Evolutionary conservation across 2,329 filamentous ascomycete species (phyloP), one percentile per base, ranked within the genome.

Genomic region (Alternaria brassicicola): DNA sequence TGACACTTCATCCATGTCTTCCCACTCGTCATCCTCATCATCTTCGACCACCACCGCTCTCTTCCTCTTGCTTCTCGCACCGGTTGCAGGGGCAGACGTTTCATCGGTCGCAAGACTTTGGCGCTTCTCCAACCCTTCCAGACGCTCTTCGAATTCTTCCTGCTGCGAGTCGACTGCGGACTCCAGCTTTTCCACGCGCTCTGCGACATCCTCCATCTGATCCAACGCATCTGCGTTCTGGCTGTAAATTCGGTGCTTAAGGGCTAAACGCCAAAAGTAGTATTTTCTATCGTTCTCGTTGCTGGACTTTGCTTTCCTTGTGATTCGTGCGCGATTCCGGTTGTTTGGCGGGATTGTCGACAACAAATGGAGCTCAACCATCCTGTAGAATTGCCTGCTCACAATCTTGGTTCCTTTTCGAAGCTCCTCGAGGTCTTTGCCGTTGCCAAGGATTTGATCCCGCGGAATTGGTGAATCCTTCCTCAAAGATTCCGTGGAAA

Each of bases 201-300:
- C 90, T 0, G 79, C 75, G 5, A 81, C 80, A 53, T 92, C 89
- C 33, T 74, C 69, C 38, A 94, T 78, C 75, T 93, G 88, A 35
- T 85, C 84, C 12, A 96, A 81, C 2, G 85, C 78, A 66, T 93
- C 89, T 56, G 84, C 84, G 70, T 95, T 94, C 68, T 92, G 89
- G 42, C 85, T 83, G 73, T 91, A 93, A 4, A 96, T 80, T 33
- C 92, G 82, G 68, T 91, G 85, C 79, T 95, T 95, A n/a, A 89
- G 86, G 39, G 91, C 81, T 23, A 94, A 76, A 28, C 88, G 82
- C 90, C 90, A 96, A 42, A 92, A 83, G 62, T 83, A 85, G 73
- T 90, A 90, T 49, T 84, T 81, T 25, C 88, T 83, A 64, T 87
- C 83, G 64, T 89, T 84, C 42, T 81, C 81, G 55, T 84, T 83